Percentiles rank a stretch among this genome's conserved stretches.
Evolutionary conservation across 257 asterid species (phyloP).

Genomic region (Penstemon eatonii): DNA sequence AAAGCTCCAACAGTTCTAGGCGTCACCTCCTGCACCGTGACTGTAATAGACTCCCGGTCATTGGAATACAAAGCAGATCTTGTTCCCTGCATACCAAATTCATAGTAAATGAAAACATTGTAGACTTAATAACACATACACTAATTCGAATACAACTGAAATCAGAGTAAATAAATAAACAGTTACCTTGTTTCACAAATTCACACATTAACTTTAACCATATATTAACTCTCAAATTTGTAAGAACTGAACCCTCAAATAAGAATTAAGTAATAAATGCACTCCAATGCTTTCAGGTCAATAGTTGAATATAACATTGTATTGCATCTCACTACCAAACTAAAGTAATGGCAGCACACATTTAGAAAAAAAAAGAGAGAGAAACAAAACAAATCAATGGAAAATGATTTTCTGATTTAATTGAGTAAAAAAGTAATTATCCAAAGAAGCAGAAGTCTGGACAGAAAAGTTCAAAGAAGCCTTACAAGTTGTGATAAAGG

Average conservation of each 20-base stretch:
- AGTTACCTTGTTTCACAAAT: slow-evolving; percentile 18
- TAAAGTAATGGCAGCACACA: neutral
- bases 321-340: neutral
- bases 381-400: too few species aligned
- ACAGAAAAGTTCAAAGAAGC: neutral
- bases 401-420: neutral
- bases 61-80: slow-evolving; percentile 91
- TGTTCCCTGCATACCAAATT: slow-evolving; percentile 67
- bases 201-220: slow-evolving; percentile 4
- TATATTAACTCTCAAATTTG: neutral
- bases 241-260: slow-evolving; percentile 1
- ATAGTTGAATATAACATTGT: neutral
- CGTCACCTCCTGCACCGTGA: slow-evolving; percentile 96
- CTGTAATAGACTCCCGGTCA: slow-evolving; percentile 89
- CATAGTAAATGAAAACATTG: slow-evolving; percentile 2
- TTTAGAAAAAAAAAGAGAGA: neutral
- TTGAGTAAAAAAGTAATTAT: neutral
- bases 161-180: slow-evolving; percentile 19
- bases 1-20: slow-evolving; percentile 97
- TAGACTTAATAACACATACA: slow-evolving; percentile 1
- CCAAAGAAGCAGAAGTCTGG: neutral
- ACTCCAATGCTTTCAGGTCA: slow-evolving; percentile 5
- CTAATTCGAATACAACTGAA: neutral
- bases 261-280: slow-evolving; percentile 4
- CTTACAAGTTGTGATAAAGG: neutral